phyloP scores from a whole-genome alignment of 176 grass and related monocot genomes.

The Oryza australiensis region DNA sequence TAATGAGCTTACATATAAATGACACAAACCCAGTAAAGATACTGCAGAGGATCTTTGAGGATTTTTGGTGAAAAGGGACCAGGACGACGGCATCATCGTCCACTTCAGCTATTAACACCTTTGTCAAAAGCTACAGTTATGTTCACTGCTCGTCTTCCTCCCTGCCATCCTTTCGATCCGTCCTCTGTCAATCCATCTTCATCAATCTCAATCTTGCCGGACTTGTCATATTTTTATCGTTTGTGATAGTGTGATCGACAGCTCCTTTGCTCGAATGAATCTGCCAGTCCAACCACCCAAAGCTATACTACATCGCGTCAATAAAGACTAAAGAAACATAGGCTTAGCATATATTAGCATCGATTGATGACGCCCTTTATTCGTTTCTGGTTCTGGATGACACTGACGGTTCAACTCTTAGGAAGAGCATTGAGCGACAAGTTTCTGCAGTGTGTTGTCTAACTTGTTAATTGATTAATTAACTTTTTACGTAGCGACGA shows the following conservation, averaged over 20 bases:
- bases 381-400: background rate
- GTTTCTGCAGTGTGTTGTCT: background rate
- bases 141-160: background rate
- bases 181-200: background rate
- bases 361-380: background rate
- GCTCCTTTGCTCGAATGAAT: background rate
- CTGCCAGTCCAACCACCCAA: background rate
- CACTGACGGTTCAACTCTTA: constrained; percentile 12
- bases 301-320: too few relatives aligned
- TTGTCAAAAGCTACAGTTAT: background rate
- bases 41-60: too few relatives aligned
- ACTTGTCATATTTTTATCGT: background rate
- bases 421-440: background rate
- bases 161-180: background rate
- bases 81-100: background rate
- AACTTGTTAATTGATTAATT: background rate
- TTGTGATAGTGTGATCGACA: background rate
- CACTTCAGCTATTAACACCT: background rate
- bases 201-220: background rate
- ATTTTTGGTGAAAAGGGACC: too few relatives aligned
- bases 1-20: too few relatives aligned
- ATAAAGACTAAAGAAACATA: background rate
- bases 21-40: too few relatives aligned
- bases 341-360: background rate
- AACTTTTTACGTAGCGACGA: background rate